phyloP scores from a whole-genome alignment of 495 filamentous ascomycete species.

The Neurospora pannonica region DNA sequence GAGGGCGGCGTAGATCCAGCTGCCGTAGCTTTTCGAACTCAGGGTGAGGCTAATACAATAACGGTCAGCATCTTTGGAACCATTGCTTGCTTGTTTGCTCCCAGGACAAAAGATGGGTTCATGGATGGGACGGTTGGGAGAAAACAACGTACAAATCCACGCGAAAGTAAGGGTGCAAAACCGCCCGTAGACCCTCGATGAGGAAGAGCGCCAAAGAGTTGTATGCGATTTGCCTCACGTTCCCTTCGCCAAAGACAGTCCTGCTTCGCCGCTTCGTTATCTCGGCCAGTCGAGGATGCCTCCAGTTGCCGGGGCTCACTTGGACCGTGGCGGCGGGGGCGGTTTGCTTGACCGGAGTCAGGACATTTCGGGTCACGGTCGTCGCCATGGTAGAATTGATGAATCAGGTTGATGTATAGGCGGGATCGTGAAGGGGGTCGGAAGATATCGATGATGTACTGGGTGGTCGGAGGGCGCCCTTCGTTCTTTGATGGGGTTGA shows the following conservation, averaged over 20 bases:
- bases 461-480: neutral
- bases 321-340: slow-evolving; percentile 25
- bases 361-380: slow-evolving; percentile 9
- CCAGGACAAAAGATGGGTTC: neutral
- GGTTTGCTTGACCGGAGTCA: slow-evolving; percentile 37
- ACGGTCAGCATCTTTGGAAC: neutral
- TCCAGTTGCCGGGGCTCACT: slow-evolving; percentile 68
- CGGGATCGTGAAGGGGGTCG: neutral
- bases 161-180: slow-evolving; percentile 16
- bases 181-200: slow-evolving; percentile 27
- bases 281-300: slow-evolving; percentile 72
- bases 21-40: slow-evolving; percentile 18
- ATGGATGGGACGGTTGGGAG: neutral
- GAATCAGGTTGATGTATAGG: slow-evolving; percentile 4
- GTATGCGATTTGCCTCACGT: slow-evolving; percentile 53
- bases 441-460: neutral
- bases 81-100: neutral
- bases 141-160: slow-evolving; percentile 10
- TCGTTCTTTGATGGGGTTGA: neutral
- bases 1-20: slow-evolving; percentile 29
- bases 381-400: slow-evolving; percentile 12
- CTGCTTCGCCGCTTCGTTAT: slow-evolving; percentile 66
- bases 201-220: slow-evolving; percentile 48
- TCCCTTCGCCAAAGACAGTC: slow-evolving; percentile 60
- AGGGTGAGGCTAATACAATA: neutral